Evolutionary conservation across 2,329 filamentous ascomycete genomes (phyloP).

Genomic region (Aureobasidium musti): DNA sequence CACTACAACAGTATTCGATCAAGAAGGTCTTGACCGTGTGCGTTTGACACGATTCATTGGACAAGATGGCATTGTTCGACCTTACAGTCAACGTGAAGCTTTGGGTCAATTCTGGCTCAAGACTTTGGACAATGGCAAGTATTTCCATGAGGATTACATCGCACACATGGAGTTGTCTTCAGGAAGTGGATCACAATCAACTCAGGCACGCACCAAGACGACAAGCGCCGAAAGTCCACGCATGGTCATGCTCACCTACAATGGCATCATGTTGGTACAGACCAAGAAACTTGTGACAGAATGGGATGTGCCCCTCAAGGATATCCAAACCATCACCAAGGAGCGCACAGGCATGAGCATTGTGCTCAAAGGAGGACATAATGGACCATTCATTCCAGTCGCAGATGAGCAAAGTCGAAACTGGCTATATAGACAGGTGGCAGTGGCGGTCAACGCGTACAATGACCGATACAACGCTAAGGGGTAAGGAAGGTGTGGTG

Average conservation of each 20-base stretch:
- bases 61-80: constrained; percentile 87
- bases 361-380: constrained; percentile 82
- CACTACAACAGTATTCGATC: constrained; percentile 97
- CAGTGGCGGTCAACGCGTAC: constrained; percentile 66
- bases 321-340: constrained; percentile 95
- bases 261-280: constrained; percentile 83
- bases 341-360: constrained; percentile 93
- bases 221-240: constrained; percentile 52
- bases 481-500: constrained; percentile 42
- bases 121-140: constrained; percentile 94
- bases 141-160: constrained; percentile 97
- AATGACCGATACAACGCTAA: constrained; percentile 67
- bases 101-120: constrained; percentile 99
- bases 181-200: constrained; percentile 55
- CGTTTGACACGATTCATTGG: constrained; percentile 92
- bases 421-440: constrained; percentile 67
- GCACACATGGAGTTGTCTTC: constrained; percentile 79
- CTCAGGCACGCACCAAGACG: constrained; percentile 30
- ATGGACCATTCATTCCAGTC: constrained; percentile 92
- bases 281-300: constrained; percentile 83
- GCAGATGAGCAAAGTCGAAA: constrained; percentile 77
- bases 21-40: constrained; percentile 88
- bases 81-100: constrained; percentile 91
- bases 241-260: constrained; percentile 64
- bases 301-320: constrained; percentile 95